phyloP scores from a whole-genome alignment of 2,329 filamentous ascomycete genomes.

The Ceratocystis diversiconidia region DNA sequence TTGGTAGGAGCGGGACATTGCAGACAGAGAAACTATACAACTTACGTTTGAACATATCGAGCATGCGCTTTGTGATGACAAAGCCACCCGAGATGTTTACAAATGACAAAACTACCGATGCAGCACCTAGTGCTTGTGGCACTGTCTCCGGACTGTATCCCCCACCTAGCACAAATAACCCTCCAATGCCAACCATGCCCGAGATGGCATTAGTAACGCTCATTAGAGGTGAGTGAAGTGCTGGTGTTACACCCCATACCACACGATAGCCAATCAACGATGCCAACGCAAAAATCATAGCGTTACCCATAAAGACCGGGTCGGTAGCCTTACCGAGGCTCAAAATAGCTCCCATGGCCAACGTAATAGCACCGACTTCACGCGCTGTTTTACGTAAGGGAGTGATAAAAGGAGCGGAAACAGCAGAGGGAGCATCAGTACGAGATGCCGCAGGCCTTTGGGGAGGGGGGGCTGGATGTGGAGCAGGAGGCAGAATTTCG shows the following conservation, averaged over 20 bases:
- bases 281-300: slow-evolving; percentile 71
- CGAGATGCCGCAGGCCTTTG: slow-evolving; percentile 22
- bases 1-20: background rate
- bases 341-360: slow-evolving; percentile 61
- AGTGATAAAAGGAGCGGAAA: slow-evolving; percentile 52
- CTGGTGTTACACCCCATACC: slow-evolving; percentile 74
- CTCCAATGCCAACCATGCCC: slow-evolving; percentile 77
- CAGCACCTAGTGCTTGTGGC: slow-evolving; percentile 62
- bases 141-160: slow-evolving; percentile 64
- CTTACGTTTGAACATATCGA: slow-evolving; percentile 74
- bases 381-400: slow-evolving; percentile 70
- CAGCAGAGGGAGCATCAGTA: slow-evolving; percentile 33
- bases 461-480: slow-evolving; percentile 48
- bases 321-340: slow-evolving; percentile 68
- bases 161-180: slow-evolving; percentile 77
- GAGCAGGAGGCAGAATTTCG: slow-evolving; percentile 59
- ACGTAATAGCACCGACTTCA: slow-evolving; percentile 60
- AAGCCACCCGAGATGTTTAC: slow-evolving; percentile 84
- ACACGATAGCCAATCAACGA: slow-evolving; percentile 77
- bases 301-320: slow-evolving; percentile 76
- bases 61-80: slow-evolving; percentile 82
- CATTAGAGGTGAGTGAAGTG: slow-evolving; percentile 80
- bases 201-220: slow-evolving; percentile 88
- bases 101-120: slow-evolving; percentile 71
- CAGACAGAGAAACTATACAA: slow-evolving; percentile 5